phyloP scores from a whole-genome alignment of 441 rosid species.

The Pelargonium exstipulatum region DNA sequence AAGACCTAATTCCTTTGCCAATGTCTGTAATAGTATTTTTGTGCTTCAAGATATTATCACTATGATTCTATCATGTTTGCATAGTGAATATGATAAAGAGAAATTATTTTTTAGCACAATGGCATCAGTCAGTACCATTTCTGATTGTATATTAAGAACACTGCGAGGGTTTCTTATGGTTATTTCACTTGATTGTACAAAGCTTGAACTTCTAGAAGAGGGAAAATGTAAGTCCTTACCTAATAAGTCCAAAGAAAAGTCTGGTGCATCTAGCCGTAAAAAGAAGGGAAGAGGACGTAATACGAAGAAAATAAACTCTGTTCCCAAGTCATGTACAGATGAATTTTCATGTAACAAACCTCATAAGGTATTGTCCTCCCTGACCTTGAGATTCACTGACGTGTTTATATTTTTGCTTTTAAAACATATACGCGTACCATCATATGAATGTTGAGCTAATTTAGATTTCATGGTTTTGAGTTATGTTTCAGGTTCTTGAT shows the following conservation, averaged over 20 bases:
- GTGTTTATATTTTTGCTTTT: neutral
- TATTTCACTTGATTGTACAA: constrained; percentile 69
- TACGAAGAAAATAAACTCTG: constrained; percentile 39
- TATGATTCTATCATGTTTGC: constrained; percentile 37
- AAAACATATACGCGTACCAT: neutral
- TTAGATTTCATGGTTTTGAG: constrained; percentile 16
- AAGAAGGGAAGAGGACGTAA: constrained; percentile 52
- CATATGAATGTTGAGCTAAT: constrained; percentile 11
- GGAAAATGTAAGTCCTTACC: constrained; percentile 38
- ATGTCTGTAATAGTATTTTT: constrained; percentile 42
- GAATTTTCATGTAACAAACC: constrained; percentile 26
- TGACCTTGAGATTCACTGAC: constrained; percentile 6
- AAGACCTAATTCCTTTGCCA: constrained; percentile 31
- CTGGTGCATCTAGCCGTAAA: constrained; percentile 39
- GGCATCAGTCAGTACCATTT: constrained; percentile 47
- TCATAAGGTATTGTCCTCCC: constrained; percentile 40
- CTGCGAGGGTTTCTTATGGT: constrained; percentile 65
- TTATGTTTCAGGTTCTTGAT: constrained; percentile 45
- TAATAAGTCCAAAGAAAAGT: constrained; percentile 51
- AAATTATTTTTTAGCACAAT: constrained; percentile 66
- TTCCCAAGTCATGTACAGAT: constrained; percentile 30
- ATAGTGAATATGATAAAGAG: constrained; percentile 34
- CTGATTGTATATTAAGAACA: constrained; percentile 71
- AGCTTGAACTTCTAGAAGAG: constrained; percentile 75
- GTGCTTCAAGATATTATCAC: constrained; percentile 56